Evolutionary conservation across 2,329 filamentous ascomycete genomes (phyloP).

Genomic region (Pseudogymnoascus sp.): DNA sequence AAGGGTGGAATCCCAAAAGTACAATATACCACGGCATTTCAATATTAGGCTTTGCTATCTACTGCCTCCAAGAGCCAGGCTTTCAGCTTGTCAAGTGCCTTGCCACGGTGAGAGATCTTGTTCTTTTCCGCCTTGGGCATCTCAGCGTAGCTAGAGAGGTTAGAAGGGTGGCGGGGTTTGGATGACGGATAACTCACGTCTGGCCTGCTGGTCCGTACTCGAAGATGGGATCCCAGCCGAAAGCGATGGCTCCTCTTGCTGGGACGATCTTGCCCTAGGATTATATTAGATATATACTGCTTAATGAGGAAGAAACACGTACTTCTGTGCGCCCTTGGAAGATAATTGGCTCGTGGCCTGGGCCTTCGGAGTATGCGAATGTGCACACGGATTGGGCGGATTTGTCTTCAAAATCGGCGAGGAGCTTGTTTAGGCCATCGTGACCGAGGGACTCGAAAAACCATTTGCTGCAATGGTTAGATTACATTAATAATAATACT

Average conservation of each 20-base stretch:
- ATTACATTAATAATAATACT: neutral
- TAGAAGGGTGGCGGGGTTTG: conserved; percentile 8
- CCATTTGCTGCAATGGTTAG: conserved; percentile 62
- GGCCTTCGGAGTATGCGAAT: conserved; percentile 83
- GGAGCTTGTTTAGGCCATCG: conserved; percentile 78
- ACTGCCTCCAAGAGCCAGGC: conserved; percentile 52
- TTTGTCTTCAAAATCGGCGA: conserved; percentile 84
- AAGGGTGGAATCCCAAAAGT: neutral
- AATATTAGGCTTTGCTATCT: conserved; percentile 5
- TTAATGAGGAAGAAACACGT: conserved; percentile 25
- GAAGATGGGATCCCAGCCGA: conserved; percentile 96
- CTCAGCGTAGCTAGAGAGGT: conserved; percentile 62
- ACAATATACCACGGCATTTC: neutral
- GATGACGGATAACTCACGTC: conserved; percentile 40
- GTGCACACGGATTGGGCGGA: conserved; percentile 90
- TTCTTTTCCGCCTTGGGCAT: conserved; percentile 89
- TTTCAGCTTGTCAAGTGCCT: conserved; percentile 79
- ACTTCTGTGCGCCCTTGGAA: conserved; percentile 88
- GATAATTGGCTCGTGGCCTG: conserved; percentile 71
- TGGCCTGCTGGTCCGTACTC: conserved; percentile 68
- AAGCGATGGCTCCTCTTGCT: conserved; percentile 68
- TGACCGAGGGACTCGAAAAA: conserved; percentile 81
- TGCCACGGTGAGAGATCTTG: conserved; percentile 81
- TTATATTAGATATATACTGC: neutral
- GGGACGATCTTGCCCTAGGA: conserved; percentile 69